Conservation (phyloP, 768 basidiomycete species). For the Hypholoma sublateritium region DNA sequence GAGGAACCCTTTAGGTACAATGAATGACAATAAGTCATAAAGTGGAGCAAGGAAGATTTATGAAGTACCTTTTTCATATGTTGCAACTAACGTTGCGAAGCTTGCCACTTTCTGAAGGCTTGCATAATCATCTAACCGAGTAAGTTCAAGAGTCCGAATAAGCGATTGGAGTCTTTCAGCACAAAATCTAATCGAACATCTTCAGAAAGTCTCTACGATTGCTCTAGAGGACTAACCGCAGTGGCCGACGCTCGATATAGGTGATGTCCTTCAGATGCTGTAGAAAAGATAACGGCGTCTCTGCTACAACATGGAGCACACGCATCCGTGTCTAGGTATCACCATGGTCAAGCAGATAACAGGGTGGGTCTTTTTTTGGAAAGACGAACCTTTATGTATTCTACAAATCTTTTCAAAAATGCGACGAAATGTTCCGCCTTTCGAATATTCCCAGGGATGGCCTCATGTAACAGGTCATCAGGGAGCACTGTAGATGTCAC, state of each 20-base stretch:
- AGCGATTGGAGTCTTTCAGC: slow-evolving; percentile 94
- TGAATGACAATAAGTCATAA: not conserved
- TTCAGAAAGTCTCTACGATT: not conserved
- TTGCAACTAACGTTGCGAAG: slow-evolving; percentile 95
- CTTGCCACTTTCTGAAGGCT: slow-evolving; percentile 93
- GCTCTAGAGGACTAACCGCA: slow-evolving; percentile 58
- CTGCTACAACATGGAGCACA: slow-evolving; percentile 98
- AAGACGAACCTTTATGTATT: slow-evolving; percentile 85
- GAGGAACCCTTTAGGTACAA: slow-evolving; percentile 70
- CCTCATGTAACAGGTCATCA: slow-evolving; percentile 92
- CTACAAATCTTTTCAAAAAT: slow-evolving; percentile 96
- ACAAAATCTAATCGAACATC: slow-evolving; percentile 68
- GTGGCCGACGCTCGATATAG: slow-evolving; percentile 91
- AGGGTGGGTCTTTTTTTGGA: not conserved
- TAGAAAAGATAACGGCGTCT: slow-evolving; percentile 94
- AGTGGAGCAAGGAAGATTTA: slow-evolving; percentile 1
- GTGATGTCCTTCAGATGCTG: slow-evolving; percentile 99
- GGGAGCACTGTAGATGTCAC: slow-evolving; percentile 68
- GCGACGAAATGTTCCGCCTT: slow-evolving; percentile 99
- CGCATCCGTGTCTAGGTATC: slow-evolving; percentile 87
- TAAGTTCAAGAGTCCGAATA: slow-evolving; percentile 89
- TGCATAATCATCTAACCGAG: slow-evolving; percentile 86
- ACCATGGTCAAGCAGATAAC: not conserved
- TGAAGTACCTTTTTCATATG: slow-evolving; percentile 88
- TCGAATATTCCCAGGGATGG: slow-evolving; percentile 95